phyloP scores from a whole-genome alignment of 2,329 filamentous ascomycete genomes.

The Metarhizium rileyi region DNA sequence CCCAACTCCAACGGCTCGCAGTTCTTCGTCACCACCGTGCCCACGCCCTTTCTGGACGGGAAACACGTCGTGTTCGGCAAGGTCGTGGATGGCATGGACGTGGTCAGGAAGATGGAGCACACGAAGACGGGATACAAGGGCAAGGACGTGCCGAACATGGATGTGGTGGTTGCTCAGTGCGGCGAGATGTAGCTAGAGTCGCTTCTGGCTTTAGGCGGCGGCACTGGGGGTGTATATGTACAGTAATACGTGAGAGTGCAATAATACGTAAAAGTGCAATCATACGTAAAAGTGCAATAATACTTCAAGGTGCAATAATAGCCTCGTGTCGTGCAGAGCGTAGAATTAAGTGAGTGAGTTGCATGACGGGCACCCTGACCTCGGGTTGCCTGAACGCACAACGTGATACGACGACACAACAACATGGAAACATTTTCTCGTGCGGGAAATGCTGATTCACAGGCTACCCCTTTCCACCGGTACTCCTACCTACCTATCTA shows the following conservation, averaged over 20 bases:
- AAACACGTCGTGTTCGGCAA: slow-evolving; percentile 96
- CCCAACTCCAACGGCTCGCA: slow-evolving; percentile 90
- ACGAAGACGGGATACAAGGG: slow-evolving; percentile 67
- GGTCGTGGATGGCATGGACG: slow-evolving; percentile 81
- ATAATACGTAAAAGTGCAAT: too few relatives aligned
- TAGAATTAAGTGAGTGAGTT: too few relatives aligned
- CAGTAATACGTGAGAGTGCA: too few relatives aligned
- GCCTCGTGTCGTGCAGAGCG: too few relatives aligned
- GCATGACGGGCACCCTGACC: too few relatives aligned
- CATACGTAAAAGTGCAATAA: too few relatives aligned
- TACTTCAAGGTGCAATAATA: too few relatives aligned
- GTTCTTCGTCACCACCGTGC: slow-evolving; percentile 91
- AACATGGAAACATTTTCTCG: too few relatives aligned
- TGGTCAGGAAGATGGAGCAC: slow-evolving; percentile 86
- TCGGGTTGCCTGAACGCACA: too few relatives aligned
- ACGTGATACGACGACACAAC: too few relatives aligned
- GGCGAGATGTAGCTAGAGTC: slow-evolving; percentile 75
- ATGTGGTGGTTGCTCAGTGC: slow-evolving; percentile 77
- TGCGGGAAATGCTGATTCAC: too few relatives aligned
- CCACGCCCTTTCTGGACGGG: slow-evolving; percentile 77
- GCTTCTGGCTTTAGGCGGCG: neutral
- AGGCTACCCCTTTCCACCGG: too few relatives aligned
- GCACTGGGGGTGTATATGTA: neutral
- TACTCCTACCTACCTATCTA: neutral
- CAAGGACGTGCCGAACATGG: slow-evolving; percentile 74